Conservation (phyloP, 2,329 filamentous ascomycete species). For the Colletotrichum horii region DNA sequence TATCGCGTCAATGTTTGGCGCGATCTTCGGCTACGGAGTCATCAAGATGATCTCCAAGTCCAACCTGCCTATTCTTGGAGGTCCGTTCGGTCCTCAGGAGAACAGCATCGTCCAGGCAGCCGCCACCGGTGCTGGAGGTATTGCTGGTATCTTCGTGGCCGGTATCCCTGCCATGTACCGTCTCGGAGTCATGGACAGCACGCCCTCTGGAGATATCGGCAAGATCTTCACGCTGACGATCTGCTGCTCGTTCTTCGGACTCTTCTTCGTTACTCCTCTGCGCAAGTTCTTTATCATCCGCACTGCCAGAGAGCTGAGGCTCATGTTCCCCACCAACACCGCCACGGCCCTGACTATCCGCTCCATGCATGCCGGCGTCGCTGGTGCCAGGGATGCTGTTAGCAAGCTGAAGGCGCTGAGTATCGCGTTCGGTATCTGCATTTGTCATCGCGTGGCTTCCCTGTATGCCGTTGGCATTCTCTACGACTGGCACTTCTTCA, state of each 20-base stretch:
- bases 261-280: constrained; percentile 67
- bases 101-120: constrained; percentile 67
- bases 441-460: constrained; percentile 59
- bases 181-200: constrained; percentile 51
- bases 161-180: constrained; percentile 67
- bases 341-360: constrained; percentile 67
- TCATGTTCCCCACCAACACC: constrained; percentile 65
- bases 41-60: constrained; percentile 58
- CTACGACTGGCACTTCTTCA: constrained; percentile 63
- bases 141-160: constrained; percentile 62
- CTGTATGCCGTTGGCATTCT: constrained; percentile 65
- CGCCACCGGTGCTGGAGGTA: constrained; percentile 63
- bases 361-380: constrained; percentile 63
- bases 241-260: constrained; percentile 67
- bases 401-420: constrained; percentile 62
- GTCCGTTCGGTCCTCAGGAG: constrained; percentile 63
- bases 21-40: constrained; percentile 65
- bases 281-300: constrained; percentile 74
- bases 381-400: constrained; percentile 56
- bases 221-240: constrained; percentile 65
- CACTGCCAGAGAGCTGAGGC: constrained; percentile 62
- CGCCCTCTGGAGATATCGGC: constrained; percentile 60
- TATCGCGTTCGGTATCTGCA: constrained; percentile 53
- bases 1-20: constrained; percentile 52
- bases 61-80: constrained; percentile 56